Percentiles rank a stretch among this genome's conserved stretches.
These are phyloP conservation scores for Cucurbita ficifolia DNA, from an alignment of 306 rosid species.

Conservation along the genomic window DNA sequence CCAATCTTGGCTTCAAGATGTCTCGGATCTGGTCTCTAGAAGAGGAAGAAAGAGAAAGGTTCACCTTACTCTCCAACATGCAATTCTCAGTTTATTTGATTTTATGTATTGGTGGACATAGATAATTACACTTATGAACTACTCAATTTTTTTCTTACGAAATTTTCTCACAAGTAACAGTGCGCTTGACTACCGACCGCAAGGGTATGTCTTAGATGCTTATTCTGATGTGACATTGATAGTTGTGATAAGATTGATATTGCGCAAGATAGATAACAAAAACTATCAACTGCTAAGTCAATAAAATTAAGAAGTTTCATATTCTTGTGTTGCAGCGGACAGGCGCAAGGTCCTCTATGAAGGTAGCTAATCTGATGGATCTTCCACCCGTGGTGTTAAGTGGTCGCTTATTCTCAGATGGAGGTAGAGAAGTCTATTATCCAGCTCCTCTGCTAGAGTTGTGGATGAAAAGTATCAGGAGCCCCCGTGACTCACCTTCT, in stretches of 20 bases:
- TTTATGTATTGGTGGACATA: neutral
- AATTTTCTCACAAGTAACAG: neutral
- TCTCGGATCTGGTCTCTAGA: constrained; percentile 45
- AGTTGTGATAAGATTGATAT: constrained; percentile 1
- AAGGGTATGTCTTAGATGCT: neutral
- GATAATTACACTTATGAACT: neutral
- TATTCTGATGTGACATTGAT: neutral
- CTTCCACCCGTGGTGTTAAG: constrained; percentile 49
- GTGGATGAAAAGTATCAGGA: constrained; percentile 47
- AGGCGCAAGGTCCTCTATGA: constrained; percentile 22
- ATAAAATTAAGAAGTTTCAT: neutral
- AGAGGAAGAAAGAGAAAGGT: constrained; percentile 63
- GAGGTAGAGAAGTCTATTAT: constrained; percentile 41
- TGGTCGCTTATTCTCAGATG: constrained; percentile 31
- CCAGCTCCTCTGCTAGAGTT: constrained; percentile 50
- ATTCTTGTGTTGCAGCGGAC: constrained; percentile 24
- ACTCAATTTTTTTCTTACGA: neutral
- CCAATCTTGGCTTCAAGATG: constrained; percentile 67
- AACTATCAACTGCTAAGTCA: neutral
- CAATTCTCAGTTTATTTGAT: constrained; percentile 6
- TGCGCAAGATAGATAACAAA: neutral
- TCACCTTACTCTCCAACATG: constrained; percentile 5
- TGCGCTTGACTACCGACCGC: neutral
- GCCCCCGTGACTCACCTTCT: constrained; percentile 39
- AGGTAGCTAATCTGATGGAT: constrained; percentile 56